Evolutionary conservation across 208 protist species (phyloP).

Genomic region (Leishmania mexicana): DNA sequence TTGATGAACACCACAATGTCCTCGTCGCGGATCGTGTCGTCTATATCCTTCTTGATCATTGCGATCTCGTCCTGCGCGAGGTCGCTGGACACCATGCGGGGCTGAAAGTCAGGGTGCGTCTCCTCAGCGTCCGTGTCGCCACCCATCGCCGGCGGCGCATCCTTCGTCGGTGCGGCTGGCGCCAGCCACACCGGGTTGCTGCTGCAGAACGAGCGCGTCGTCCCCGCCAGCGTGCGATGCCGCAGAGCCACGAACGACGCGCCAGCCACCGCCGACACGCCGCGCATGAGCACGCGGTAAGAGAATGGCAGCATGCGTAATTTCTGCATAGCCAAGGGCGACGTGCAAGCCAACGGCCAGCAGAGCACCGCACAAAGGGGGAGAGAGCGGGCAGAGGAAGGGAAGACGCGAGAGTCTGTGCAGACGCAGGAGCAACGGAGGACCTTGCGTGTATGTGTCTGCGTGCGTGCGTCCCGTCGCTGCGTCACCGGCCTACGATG

Average conservation of each 20-base stretch:
- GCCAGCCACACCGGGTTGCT: not conserved
- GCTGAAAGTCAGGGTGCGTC: constrained; percentile 90
- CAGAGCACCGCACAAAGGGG: not conserved
- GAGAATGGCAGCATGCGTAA: not conserved
- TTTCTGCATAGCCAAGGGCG: not conserved
- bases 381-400: not conserved
- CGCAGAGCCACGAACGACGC: not conserved
- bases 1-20: constrained; percentile 97
- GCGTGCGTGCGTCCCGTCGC: not conserved
- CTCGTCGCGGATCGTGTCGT: constrained; percentile 88
- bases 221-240: not conserved
- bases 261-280: not conserved
- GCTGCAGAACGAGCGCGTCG: not conserved
- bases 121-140: constrained; percentile 74
- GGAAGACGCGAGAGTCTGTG: not conserved
- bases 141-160: constrained; percentile 15
- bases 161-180: not conserved
- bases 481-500: not conserved
- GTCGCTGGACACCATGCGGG: constrained; percentile 65
- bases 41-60: constrained; percentile 89
- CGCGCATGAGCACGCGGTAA: not conserved
- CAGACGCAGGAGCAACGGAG: not conserved
- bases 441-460: not conserved
- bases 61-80: constrained; percentile 79
- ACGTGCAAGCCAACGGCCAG: not conserved